phyloP scores from a whole-genome alignment of 805 yeast species.

The Zygosaccharomyces kombuchaensis region DNA sequence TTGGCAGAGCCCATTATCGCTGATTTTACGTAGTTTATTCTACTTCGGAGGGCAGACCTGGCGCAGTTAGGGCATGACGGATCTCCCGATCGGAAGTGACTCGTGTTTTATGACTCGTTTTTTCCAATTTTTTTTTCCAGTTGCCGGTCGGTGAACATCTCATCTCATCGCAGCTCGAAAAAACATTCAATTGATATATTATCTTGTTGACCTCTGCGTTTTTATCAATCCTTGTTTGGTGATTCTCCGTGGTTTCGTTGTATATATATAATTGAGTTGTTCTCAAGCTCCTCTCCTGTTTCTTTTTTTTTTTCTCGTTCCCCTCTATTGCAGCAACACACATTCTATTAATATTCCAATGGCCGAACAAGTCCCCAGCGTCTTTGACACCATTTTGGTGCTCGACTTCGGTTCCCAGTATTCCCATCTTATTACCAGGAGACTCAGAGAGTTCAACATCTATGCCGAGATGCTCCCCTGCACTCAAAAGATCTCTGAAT shows the following conservation, averaged over 20 bases:
- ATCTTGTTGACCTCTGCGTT: not conserved
- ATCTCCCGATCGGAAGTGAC: not conserved
- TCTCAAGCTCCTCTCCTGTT: not conserved
- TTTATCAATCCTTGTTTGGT: not conserved
- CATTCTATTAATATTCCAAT: constrained; percentile 3
- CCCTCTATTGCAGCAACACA: not conserved
- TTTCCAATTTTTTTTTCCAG: not conserved
- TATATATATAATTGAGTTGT: not conserved
- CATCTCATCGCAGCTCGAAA: constrained; percentile 12
- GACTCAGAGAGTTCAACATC: constrained; percentile 95
- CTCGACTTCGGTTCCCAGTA: constrained; percentile 98
- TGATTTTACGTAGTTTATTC: too few species aligned
- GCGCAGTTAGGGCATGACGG: not conserved
- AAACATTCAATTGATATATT: not conserved
- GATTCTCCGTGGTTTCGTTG: not conserved
- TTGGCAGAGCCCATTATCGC: too few species aligned
- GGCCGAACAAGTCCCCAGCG: constrained; percentile 65
- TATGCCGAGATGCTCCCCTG: constrained; percentile 99
- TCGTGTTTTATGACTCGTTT: not conserved
- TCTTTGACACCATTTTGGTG: constrained; percentile 94
- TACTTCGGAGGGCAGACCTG: not conserved
- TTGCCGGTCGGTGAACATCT: constrained; percentile 7
- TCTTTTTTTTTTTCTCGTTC: not conserved
- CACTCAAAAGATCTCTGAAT: constrained; percentile 91
- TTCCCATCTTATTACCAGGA: constrained; percentile 93